Base-by-base conservation (phyloP, 2,329 filamentous ascomycete genomes). In the Aspergillus sp. region DNA sequence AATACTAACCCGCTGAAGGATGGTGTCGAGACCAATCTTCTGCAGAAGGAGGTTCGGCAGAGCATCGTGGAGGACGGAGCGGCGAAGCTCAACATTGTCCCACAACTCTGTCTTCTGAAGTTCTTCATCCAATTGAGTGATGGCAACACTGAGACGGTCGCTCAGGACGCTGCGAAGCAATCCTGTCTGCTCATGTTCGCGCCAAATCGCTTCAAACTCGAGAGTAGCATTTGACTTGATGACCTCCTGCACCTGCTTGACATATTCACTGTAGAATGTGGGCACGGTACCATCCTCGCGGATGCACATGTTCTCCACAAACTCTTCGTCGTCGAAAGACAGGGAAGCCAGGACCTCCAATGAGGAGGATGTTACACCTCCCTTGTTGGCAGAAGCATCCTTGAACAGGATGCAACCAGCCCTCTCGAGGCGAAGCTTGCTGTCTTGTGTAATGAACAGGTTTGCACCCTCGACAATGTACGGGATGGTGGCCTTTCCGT, bases 401-500 rank as follows among this genome's bases (percentile, higher is more conserved):
- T 99, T 99, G 88, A 92, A 97, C 42, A 99, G 80, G 70, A 98
- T 87, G 73, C 92, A 96, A 62, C 95, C 95, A n/a, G 94, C 93
- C 69, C 92, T 89, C 80, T 99, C 95, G 13, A 99, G 87, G 23
- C 92, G 90, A 58, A 98, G 85, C 82, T 98, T 98, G 70, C 94
- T 94, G 71, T 99, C 95, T 78, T 99, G 95, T 0, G 95, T 97
- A 79, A 99, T 96, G 85, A 99, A 99, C 57, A 99, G 83, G 77
- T 98, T 99, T 77, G 95, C 95, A 56, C 95, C 95, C 80, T 99
- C 95, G 48, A 99, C 94, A 57, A 99, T 95, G 80, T 96, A 99
- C 0, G 94, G 93, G 62, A 99, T 90, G 10, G 85, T 86, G 21
- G 86, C 84, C 81, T 96, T 97, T 79, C 93, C 92, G 64, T 96